Conservation (phyloP, 805 yeast species). For the Candida oleophila region DNA sequence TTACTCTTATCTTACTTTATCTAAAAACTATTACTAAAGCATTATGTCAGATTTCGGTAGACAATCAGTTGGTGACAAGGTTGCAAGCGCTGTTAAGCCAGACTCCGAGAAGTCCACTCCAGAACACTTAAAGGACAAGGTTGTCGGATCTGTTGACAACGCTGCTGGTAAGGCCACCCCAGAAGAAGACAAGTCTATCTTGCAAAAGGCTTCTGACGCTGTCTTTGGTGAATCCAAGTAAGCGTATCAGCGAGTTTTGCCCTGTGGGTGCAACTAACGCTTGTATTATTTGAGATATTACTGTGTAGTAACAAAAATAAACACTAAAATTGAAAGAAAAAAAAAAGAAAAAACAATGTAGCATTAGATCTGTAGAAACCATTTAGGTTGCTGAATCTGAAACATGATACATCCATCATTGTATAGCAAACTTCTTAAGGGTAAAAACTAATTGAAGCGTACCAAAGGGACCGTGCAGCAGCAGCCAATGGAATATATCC, state of each 20-base stretch:
- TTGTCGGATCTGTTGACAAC: slow-evolving; percentile 36
- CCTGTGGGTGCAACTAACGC: too few relatives aligned
- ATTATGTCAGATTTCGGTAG: slow-evolving; percentile 45
- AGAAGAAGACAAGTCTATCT: slow-evolving; percentile 35
- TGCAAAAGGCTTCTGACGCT: slow-evolving; percentile 45
- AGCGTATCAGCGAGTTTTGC: background rate
- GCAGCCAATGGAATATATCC: too few relatives aligned
- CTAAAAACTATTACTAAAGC: background rate
- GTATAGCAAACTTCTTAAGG: too few relatives aligned
- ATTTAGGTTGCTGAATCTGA: too few relatives aligned
- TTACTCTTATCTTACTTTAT: background rate
- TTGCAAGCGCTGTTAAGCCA: slow-evolving; percentile 38
- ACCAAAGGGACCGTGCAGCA: too few relatives aligned
- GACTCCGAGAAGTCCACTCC: slow-evolving; percentile 39
- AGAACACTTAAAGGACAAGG: slow-evolving; percentile 37
- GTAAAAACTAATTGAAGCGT: too few relatives aligned
- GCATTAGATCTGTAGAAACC: too few relatives aligned
- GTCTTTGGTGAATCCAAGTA: slow-evolving; percentile 32
- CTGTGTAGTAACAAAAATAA: too few relatives aligned
- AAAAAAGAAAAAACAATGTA: too few relatives aligned
- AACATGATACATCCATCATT: too few relatives aligned
- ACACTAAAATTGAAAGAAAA: too few relatives aligned
- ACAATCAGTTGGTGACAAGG: slow-evolving; percentile 40
- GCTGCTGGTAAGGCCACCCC: slow-evolving; percentile 36
- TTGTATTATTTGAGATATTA: too few relatives aligned